Percentiles rank a stretch among this genome's conserved stretches.
These are phyloP conservation scores for Glycine latifolia DNA, from an alignment of 306 rosid species.

Conservation along the genomic window DNA sequence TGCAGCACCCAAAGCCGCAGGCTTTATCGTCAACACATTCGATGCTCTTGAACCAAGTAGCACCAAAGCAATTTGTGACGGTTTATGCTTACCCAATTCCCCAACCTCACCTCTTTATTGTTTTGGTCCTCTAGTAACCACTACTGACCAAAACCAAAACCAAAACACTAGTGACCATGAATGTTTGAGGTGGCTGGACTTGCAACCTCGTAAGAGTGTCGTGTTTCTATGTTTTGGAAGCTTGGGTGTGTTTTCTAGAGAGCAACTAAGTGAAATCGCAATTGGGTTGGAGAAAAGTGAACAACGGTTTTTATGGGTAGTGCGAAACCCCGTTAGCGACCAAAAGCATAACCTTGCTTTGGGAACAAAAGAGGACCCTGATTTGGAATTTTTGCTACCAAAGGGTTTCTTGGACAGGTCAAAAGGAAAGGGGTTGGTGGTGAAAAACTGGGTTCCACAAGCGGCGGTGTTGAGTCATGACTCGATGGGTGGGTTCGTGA, in stretches of 20 bases:
- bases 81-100: constrained; percentile 43
- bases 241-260: constrained; percentile 53
- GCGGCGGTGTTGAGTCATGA: constrained; percentile 45
- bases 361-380: constrained; percentile 30
- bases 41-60: constrained; percentile 47
- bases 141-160: not conserved
- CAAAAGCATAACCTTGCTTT: not conserved
- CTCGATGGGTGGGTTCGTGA: constrained; percentile 48
- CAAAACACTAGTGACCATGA: not conserved
- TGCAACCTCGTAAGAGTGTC: constrained; percentile 57
- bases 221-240: constrained; percentile 66
- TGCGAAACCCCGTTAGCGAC: not conserved
- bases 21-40: constrained; percentile 53
- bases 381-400: constrained; percentile 47
- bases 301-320: constrained; percentile 49
- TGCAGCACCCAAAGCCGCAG: constrained; percentile 39
- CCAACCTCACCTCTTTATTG: constrained; percentile 44
- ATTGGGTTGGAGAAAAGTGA: constrained; percentile 55
- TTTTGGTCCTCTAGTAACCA: constrained; percentile 51
- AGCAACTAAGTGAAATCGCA: constrained; percentile 55
- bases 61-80: constrained; percentile 45
- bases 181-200: constrained; percentile 56
- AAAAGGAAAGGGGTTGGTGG: not conserved
- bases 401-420: constrained; percentile 55
- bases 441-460: too few relatives aligned